A percentile compares a stretch with the other conserved stretches of the same genome.
These are phyloP conservation scores for Remersonia thermophila DNA, from an alignment of 2,329 filamentous ascomycete species.

Conservation along the genomic window DNA sequence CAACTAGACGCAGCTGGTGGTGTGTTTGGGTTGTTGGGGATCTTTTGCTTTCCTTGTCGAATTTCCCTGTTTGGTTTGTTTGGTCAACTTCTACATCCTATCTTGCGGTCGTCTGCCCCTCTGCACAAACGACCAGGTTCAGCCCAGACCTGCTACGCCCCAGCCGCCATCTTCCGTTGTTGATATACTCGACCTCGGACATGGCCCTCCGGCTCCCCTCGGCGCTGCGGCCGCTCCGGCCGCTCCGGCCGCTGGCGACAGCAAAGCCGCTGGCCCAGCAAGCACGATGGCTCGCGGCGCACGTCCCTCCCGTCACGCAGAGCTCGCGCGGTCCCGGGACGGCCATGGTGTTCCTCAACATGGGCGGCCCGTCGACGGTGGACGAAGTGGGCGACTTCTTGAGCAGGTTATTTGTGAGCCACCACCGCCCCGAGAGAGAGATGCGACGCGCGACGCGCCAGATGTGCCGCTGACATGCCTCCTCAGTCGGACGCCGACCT, in stretches of 20 bases:
- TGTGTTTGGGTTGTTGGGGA: no score
- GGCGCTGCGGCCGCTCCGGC: conserved; percentile 12
- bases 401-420: conserved; percentile 75
- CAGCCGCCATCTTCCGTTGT: no score
- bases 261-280: conserved; percentile 22
- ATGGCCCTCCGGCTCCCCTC: conserved; percentile 32
- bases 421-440: not conserved
- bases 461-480: no score
- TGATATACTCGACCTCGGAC: no score
- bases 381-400: conserved; percentile 84
- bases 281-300: conserved; percentile 42
- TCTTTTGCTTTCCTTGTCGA: no score
- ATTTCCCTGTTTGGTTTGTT: no score
- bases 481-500: conserved; percentile 76
- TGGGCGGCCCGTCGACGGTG: conserved; percentile 86
- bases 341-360: conserved; percentile 98
- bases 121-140: no score
- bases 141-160: no score
- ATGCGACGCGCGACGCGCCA: no score
- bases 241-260: conserved; percentile 19
- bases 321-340: conserved; percentile 74
- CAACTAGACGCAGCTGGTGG: no score
- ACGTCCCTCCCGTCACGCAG: conserved; percentile 66
- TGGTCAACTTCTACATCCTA: no score
- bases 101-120: no score